Conservation (phyloP, 345 rosid species). For the Cardamine occulta region DNA sequence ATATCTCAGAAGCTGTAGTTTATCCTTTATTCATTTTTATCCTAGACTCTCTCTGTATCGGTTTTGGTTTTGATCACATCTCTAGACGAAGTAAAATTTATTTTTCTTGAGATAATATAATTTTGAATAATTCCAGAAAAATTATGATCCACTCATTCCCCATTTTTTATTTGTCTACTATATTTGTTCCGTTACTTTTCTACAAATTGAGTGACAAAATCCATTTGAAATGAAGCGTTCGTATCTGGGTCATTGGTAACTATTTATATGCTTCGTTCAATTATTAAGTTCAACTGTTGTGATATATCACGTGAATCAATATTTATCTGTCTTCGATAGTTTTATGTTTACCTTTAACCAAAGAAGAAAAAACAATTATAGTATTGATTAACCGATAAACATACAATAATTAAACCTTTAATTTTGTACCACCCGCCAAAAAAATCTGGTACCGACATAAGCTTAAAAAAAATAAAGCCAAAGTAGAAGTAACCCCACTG, state of each 20-base stretch:
- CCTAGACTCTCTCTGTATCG: constrained; percentile 14
- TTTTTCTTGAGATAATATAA: constrained; percentile 10
- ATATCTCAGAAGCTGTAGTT: constrained; percentile 21
- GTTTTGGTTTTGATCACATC: constrained; percentile 23
- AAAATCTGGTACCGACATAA: constrained; percentile 5
- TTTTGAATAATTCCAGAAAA: constrained; percentile 6
- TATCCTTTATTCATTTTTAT: constrained; percentile 30
- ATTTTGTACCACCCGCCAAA: background rate
- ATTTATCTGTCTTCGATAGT: background rate
- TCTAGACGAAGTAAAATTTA: constrained; percentile 17
- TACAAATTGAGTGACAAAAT: background rate
- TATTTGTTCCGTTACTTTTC: background rate
- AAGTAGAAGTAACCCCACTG: background rate
- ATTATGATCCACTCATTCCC: background rate
- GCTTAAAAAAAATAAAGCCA: background rate
- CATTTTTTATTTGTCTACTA: background rate
- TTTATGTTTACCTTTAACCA: too few species aligned
- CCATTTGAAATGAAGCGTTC: background rate
- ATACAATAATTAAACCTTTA: background rate
- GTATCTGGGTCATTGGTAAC: background rate
- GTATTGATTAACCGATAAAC: background rate
- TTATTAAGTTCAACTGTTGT: background rate
- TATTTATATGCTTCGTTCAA: background rate
- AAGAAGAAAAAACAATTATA: background rate
- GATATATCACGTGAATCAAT: background rate